Base-by-base conservation (phyloP, 805 yeast species). In the Saturnispora diversa region DNA sequence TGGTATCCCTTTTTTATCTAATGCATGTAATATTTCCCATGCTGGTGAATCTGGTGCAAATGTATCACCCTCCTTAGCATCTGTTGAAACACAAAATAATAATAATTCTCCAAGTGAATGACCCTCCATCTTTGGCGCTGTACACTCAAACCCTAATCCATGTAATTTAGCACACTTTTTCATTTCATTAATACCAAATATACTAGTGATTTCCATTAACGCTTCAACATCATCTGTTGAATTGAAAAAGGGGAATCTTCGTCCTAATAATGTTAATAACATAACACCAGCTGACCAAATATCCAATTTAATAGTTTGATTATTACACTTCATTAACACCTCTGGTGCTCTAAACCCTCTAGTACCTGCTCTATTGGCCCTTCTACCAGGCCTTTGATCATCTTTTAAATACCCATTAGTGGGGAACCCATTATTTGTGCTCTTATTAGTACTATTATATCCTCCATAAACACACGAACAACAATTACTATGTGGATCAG, bases 281-380 rank as follows among this genome's bases (percentile, higher is more conserved):
- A 88, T 83, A 10, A 87, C 86, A 2, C 96, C 97, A 0, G 86
- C 94, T 1, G 95, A 80, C 97, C 97, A 87, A 7, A 85, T 74
- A 59, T 87, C 97, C 32, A 87, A 75, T 56, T 80, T 82, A 5
- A 84, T 74, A 3, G 82, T 70, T 63, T 87, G 97, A 44, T 83
- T 77, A 1, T 83, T 74, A 60, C 97, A 87, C 56, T 85, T 86
- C 61, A 86, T 71, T 40, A 88, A 64, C 4, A 87, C 96, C 56
- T 87, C 97, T 0, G 96, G 96, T 0, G 97, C 95, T 50, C 97
- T 69, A 55, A 87, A 87, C 0, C 97, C 97, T 51, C 97, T 70
- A 1, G 97, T 87, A 7, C 97, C 97, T 13, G 98, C 98, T 51
- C 98, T 77, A 54, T 92, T 92, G 0, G 97, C 97, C 43, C 98